Percentiles rank a stretch among this genome's conserved stretches.
These are phyloP conservation scores for Pneumocystis canis DNA, from an alignment of 1,139 yeast genomes.

Conservation along the genomic window DNA sequence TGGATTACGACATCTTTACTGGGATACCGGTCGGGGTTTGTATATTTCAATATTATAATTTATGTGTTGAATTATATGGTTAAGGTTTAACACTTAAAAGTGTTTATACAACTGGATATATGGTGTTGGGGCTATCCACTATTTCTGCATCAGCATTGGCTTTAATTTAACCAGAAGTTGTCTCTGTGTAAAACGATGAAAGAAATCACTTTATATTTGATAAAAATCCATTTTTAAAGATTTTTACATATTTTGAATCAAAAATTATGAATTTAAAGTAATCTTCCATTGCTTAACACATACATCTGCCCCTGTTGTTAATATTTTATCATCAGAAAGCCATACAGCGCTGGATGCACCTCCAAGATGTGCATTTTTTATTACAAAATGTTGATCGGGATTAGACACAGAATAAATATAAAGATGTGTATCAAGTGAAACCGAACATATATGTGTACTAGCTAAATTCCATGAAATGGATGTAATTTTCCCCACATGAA, in stretches of 20 bases:
- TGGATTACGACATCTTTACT: slow-evolving; percentile 70
- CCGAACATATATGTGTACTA: slow-evolving; percentile 59
- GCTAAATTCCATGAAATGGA: slow-evolving; percentile 67
- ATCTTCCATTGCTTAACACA: slow-evolving; percentile 58
- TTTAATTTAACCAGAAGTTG: slow-evolving; percentile 19
- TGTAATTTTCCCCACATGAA: slow-evolving; percentile 71
- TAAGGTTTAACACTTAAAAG: slow-evolving; percentile 65
- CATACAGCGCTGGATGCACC: slow-evolving; percentile 70
- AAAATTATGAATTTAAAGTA: slow-evolving; percentile 12
- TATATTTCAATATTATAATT: background rate
- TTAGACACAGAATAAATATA: slow-evolving; percentile 62
- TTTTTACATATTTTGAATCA: background rate
- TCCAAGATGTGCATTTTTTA: slow-evolving; percentile 70
- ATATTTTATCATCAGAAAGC: slow-evolving; percentile 37
- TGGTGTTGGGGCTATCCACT: slow-evolving; percentile 60
- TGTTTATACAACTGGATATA: slow-evolving; percentile 83
- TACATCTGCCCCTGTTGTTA: slow-evolving; percentile 71
- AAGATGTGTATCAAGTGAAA: slow-evolving; percentile 70
- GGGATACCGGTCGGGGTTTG: slow-evolving; percentile 11
- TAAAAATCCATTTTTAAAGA: background rate
- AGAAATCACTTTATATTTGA: slow-evolving; percentile 15
- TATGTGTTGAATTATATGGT: slow-evolving; percentile 31
- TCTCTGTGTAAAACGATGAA: background rate
- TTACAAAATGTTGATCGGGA: slow-evolving; percentile 64
- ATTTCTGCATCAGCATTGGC: slow-evolving; percentile 40